Evolutionary conservation across 2,329 filamentous ascomycete species (phyloP).

Genomic region (Beauveria scarabaeidicola): DNA sequence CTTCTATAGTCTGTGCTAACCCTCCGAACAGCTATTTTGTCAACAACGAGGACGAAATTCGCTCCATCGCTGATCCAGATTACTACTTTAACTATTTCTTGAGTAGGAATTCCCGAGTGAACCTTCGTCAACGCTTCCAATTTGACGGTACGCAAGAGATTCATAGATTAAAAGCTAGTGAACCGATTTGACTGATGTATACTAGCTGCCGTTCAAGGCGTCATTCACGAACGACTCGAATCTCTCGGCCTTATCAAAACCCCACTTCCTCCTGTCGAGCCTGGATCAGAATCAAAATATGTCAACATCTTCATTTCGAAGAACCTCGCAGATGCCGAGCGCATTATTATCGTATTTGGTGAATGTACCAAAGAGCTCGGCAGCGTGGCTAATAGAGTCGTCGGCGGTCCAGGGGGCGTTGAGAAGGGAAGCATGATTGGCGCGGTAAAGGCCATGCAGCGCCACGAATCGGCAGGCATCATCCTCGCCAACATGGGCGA

Average conservation of each 20-base stretch:
- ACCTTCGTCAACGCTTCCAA: conserved; percentile 63
- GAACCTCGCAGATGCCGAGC: conserved; percentile 46
- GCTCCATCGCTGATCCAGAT: conserved; percentile 57
- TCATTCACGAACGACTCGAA: conserved; percentile 55
- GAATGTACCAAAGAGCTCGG: conserved; percentile 66
- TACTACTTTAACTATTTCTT: conserved; percentile 67
- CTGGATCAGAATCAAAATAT: conserved; percentile 34
- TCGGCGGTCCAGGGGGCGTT: conserved; percentile 56
- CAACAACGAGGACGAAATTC: conserved; percentile 66
- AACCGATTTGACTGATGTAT: background rate
- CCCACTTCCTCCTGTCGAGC: conserved; percentile 46
- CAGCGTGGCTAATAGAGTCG: conserved; percentile 60
- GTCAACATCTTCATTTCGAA: conserved; percentile 56
- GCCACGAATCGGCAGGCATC: conserved; percentile 41
- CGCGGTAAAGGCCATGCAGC: conserved; percentile 42
- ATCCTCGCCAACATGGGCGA: conserved; percentile 74
- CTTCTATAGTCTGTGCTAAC: background rate
- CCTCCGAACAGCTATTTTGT: conserved; percentile 60
- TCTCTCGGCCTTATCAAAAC: conserved; percentile 50
- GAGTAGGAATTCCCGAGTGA: conserved; percentile 66
- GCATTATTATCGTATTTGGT: conserved; percentile 67
- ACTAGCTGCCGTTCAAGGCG: conserved; percentile 52
- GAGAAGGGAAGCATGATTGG: conserved; percentile 61
- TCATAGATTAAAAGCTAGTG: background rate
- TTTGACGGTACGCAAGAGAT: conserved; percentile 54